Conservation (phyloP, 352 stramenopile species). For the Elongisporangium anandrum region DNA sequence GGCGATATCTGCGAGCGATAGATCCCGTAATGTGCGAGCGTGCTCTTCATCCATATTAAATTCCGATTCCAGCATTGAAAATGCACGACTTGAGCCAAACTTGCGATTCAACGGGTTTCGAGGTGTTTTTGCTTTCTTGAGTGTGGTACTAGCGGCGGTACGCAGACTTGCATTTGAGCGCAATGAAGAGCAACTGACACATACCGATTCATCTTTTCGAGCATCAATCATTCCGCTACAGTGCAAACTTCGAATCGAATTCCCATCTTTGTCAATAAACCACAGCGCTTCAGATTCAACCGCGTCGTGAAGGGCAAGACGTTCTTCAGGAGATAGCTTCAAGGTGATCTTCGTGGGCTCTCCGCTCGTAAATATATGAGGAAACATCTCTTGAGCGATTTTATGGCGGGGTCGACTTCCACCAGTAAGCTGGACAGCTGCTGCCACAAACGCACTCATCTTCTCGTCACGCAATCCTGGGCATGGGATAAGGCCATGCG, state of each 20-base stretch:
- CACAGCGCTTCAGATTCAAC: conserved; percentile 68
- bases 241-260: conserved; percentile 62
- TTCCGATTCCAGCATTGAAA: conserved; percentile 43
- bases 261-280: conserved; percentile 79
- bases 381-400: conserved; percentile 70
- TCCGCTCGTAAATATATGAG: conserved; percentile 38
- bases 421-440: conserved; percentile 57
- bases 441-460: conserved; percentile 47
- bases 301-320: conserved; percentile 45
- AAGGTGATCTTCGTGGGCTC: conserved; percentile 8
- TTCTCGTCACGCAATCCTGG: conserved; percentile 59
- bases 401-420: conserved; percentile 54
- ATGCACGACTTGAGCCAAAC: conserved; percentile 47
- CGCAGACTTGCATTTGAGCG: conserved; percentile 49
- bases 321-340: neutral
- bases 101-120: conserved; percentile 57
- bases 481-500: conserved; percentile 43
- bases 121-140: conserved; percentile 29
- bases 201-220: conserved; percentile 34
- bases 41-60: conserved; percentile 57
- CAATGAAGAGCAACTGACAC: conserved; percentile 38
- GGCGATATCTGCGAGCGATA: conserved; percentile 47
- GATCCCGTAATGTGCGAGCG: conserved; percentile 39
- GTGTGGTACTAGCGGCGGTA: conserved; percentile 23
- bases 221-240: conserved; percentile 47